Conservation (phyloP, 805 yeast species). For the Debaryomyces tyrocola region DNA sequence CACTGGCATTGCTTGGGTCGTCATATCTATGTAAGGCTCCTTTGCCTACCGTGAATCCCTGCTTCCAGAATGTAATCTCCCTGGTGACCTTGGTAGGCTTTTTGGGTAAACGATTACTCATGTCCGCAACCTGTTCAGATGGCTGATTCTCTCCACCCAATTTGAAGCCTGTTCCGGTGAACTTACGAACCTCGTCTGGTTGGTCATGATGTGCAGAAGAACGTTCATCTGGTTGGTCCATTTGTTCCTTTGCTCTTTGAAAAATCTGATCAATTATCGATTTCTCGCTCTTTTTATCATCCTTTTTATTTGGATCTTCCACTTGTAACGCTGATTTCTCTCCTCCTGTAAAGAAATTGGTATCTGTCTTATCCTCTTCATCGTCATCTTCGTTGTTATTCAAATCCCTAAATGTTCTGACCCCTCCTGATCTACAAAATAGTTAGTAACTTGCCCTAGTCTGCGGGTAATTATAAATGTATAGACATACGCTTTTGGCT, state of each 20-base stretch:
- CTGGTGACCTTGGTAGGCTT: constrained; percentile 59
- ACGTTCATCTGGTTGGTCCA: constrained; percentile 37
- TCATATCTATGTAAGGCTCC: constrained; percentile 85
- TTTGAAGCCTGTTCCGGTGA: constrained; percentile 54
- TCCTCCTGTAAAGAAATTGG: constrained; percentile 63
- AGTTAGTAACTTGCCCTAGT: constrained; percentile 1
- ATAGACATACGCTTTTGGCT: background rate
- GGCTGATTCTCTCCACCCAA: constrained; percentile 48
- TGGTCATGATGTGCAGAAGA: constrained; percentile 31
- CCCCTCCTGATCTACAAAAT: constrained; percentile 17
- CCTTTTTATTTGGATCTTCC: constrained; percentile 61
- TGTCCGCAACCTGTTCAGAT: constrained; percentile 36
- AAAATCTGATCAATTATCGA: constrained; percentile 66
- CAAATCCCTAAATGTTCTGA: constrained; percentile 41
- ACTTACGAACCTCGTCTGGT: constrained; percentile 23
- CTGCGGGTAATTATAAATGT: background rate
- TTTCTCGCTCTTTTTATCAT: constrained; percentile 35
- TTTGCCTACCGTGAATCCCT: constrained; percentile 94
- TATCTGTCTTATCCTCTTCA: constrained; percentile 54
- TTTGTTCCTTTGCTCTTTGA: constrained; percentile 55
- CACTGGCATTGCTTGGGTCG: constrained; percentile 83
- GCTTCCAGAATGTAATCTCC: constrained; percentile 91
- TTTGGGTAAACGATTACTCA: constrained; percentile 18
- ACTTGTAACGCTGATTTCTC: constrained; percentile 80
- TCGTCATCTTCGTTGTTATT: constrained; percentile 44